A percentile compares a stretch with the other conserved stretches of the same genome.
Evolutionary conservation across 352 stramenopile species (phyloP).

Genomic region (Phytophthora tentaculata): DNA sequence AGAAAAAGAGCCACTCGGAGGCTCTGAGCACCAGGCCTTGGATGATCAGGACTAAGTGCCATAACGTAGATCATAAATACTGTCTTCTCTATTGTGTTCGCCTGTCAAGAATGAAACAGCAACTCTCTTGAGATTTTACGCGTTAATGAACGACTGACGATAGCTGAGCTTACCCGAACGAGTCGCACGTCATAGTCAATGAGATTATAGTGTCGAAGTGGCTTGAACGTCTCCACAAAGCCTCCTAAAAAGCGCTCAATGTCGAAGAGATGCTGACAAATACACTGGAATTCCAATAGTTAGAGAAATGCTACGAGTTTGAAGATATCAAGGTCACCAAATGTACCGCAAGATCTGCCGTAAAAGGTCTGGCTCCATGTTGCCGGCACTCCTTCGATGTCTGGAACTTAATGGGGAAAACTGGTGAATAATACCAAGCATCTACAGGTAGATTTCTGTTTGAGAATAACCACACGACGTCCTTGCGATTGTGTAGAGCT

Average conservation of each 20-base stretch:
- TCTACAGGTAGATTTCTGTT: constrained; percentile 17
- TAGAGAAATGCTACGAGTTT: background rate
- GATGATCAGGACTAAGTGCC: constrained; percentile 28
- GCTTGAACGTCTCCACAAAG: constrained; percentile 54
- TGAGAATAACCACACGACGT: background rate
- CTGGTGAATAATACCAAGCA: constrained; percentile 49
- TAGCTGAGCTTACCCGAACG: constrained; percentile 42
- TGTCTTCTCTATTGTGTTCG: constrained; percentile 29
- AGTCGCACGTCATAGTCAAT: constrained; percentile 71
- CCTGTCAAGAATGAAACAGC: constrained; percentile 22
- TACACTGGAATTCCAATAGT: constrained; percentile 35
- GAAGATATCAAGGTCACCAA: background rate
- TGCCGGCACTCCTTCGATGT: constrained; percentile 7
- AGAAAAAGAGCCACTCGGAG: constrained; percentile 54
- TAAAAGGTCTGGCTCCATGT: background rate
- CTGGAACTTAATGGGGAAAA: constrained; percentile 47
- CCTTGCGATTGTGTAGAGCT: background rate
- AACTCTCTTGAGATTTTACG: background rate
- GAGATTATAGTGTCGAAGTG: constrained; percentile 47
- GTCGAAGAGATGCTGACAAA: constrained; percentile 59
- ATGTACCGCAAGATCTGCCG: constrained; percentile 29
- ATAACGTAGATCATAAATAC: constrained; percentile 61
- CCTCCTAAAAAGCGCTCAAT: constrained; percentile 58
- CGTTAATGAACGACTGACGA: background rate
- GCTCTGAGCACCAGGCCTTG: constrained; percentile 1